phyloP scores from a whole-genome alignment of 1,284 basidiomycete genomes.

The Chalciporus sp. region DNA sequence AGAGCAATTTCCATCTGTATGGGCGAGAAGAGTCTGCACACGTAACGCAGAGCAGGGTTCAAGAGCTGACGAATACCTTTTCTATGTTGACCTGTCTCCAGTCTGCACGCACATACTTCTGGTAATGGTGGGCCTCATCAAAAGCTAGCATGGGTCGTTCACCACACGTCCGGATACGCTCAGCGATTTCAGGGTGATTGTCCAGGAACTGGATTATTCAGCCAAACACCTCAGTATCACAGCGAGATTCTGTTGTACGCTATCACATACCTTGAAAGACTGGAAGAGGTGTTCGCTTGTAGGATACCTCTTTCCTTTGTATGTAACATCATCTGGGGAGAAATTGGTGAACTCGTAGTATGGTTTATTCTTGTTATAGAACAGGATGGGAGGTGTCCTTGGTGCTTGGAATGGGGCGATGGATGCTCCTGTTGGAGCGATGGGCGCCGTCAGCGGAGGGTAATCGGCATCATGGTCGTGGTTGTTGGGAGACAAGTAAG shows the following conservation, averaged over 20 bases:
- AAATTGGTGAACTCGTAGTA: slow-evolving; percentile 74
- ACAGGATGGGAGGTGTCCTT: slow-evolving; percentile 45
- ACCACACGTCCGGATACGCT: slow-evolving; percentile 63
- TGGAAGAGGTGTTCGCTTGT: slow-evolving; percentile 73
- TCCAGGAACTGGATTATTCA: slow-evolving; percentile 49
- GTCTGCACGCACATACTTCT: slow-evolving; percentile 57
- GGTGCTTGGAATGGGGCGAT: slow-evolving; percentile 31
- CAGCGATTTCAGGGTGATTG: slow-evolving; percentile 58
- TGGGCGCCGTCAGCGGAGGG: slow-evolving; percentile 37
- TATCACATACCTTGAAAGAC: slow-evolving; percentile 56
- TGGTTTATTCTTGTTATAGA: slow-evolving; percentile 62
- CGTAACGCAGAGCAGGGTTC: neutral
- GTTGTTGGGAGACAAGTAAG: slow-evolving; percentile 9
- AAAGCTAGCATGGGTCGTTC: slow-evolving; percentile 62
- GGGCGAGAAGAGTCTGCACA: slow-evolving; percentile 1
- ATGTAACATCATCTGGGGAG: slow-evolving; percentile 57
- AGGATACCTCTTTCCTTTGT: slow-evolving; percentile 60
- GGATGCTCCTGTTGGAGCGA: slow-evolving; percentile 30
- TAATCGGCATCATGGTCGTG: slow-evolving; percentile 24
- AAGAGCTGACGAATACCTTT: slow-evolving; percentile 41
- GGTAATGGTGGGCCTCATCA: slow-evolving; percentile 64
- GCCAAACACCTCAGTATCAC: neutral
- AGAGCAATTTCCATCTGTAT: slow-evolving; percentile 63
- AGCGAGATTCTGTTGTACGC: neutral
- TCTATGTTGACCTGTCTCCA: slow-evolving; percentile 65